phyloP scores from a whole-genome alignment of 116 monocot species.

The Posidonia oceanica region DNA sequence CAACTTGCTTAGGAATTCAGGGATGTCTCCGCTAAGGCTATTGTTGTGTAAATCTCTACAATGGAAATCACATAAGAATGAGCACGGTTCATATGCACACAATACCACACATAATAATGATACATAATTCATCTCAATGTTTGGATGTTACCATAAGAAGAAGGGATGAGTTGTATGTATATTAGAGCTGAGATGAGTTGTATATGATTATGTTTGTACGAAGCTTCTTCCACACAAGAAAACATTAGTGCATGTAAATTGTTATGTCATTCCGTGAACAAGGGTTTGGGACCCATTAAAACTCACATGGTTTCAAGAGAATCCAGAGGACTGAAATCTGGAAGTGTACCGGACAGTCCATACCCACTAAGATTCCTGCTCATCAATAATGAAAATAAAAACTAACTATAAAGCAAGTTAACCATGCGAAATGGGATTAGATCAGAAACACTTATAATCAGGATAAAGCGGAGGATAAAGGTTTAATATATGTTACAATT shows the following conservation, averaged over 20 bases:
- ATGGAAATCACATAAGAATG: background rate
- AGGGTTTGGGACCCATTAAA: background rate
- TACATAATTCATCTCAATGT: too few relatives aligned
- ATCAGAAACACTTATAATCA: background rate
- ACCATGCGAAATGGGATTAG: background rate
- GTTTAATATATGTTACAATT: background rate
- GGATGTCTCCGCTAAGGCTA: slow-evolving; percentile 11
- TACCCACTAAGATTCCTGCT: background rate
- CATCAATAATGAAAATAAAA: background rate
- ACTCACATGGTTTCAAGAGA: slow-evolving; percentile 1
- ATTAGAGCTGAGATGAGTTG: too few relatives aligned
- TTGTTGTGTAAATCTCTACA: slow-evolving; percentile 21
- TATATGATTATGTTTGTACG: too few relatives aligned
- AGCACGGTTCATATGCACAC: too few relatives aligned
- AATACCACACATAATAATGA: too few relatives aligned
- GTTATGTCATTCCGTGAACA: background rate
- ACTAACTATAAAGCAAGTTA: background rate
- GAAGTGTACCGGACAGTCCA: slow-evolving; percentile 4
- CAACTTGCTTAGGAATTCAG: slow-evolving; percentile 10
- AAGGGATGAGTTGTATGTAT: too few relatives aligned
- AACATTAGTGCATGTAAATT: too few relatives aligned
- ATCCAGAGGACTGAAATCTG: background rate
- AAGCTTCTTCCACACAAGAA: too few relatives aligned
- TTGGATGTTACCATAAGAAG: background rate
- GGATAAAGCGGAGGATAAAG: too few relatives aligned